These are phyloP conservation scores for Pneumocystis sp. DNA, from an alignment of 1,139 yeast genomes.

Conservation along the genomic window DNA sequence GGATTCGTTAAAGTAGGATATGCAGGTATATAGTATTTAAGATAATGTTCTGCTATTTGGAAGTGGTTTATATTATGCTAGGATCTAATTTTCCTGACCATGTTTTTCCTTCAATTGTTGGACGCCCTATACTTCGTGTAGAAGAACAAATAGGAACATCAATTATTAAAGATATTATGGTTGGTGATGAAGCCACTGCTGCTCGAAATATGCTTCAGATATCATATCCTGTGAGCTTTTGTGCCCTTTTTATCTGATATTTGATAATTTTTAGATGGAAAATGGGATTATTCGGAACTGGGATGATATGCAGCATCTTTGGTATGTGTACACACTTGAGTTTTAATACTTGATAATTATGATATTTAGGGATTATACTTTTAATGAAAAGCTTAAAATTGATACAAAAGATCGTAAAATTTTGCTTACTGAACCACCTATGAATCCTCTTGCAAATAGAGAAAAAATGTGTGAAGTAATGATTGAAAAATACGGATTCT, in stretches of 20 bases:
- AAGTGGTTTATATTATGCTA: constrained; percentile 59
- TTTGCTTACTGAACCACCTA: constrained; percentile 89
- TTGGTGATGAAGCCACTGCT: constrained; percentile 89
- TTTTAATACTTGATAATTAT: neutral
- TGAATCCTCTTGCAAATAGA: constrained; percentile 88
- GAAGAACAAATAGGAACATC: constrained; percentile 72
- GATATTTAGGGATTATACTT: constrained; percentile 53
- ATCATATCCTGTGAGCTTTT: constrained; percentile 47
- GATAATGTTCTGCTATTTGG: constrained; percentile 30
- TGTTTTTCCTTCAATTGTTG: constrained; percentile 97
- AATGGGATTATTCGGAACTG: constrained; percentile 94
- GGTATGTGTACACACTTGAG: constrained; percentile 29
- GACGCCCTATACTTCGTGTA: constrained; percentile 91
- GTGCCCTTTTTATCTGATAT: neutral
- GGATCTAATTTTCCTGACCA: constrained; percentile 96
- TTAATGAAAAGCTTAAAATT: constrained; percentile 74
- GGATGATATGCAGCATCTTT: constrained; percentile 96
- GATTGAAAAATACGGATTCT: constrained; percentile 92
- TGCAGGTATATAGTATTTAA: constrained; percentile 1
- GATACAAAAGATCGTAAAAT: constrained; percentile 67
- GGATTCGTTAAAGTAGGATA: constrained; percentile 44
- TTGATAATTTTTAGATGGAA: constrained; percentile 42
- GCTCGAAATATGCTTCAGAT: constrained; percentile 82
- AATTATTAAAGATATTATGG: constrained; percentile 82
- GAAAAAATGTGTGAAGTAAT: constrained; percentile 92